phyloP scores from a whole-genome alignment of 2,329 filamentous ascomycete genomes.

The Clarireedia sp. region DNA sequence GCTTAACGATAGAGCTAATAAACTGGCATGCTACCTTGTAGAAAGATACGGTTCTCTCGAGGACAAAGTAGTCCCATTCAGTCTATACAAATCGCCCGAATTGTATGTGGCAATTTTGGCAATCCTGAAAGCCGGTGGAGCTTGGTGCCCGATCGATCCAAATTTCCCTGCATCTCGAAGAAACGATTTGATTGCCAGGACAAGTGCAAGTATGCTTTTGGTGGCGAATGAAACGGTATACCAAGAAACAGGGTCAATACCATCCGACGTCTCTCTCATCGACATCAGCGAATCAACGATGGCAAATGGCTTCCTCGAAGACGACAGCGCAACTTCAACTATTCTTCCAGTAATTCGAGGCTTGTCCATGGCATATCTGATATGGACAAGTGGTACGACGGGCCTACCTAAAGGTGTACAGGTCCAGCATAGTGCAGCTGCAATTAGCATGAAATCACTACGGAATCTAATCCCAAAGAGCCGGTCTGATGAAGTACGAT shows the following conservation, averaged over 20 bases:
- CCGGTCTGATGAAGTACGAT: neutral
- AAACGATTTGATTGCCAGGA: conserved; percentile 1
- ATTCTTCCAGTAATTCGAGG: neutral
- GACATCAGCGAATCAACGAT: neutral
- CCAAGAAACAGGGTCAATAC: neutral
- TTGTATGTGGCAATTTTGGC: conserved; percentile 28
- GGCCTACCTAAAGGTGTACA: conserved; percentile 18
- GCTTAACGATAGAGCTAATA: neutral
- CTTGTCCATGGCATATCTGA: conserved; percentile 13
- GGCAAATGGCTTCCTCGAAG: neutral
- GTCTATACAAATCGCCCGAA: conserved; percentile 22
- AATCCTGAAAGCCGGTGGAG: conserved; percentile 31
- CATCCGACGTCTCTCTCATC: neutral
- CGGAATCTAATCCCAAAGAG: neutral
- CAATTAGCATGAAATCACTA: neutral
- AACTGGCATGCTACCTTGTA: neutral
- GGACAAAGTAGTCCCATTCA: conserved; percentile 1
- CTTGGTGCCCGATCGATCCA: conserved; percentile 31
- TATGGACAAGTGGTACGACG: conserved; percentile 17
- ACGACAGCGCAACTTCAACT: neutral
- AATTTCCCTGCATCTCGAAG: conserved; percentile 13
- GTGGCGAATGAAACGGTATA: neutral
- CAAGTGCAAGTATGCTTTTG: neutral
- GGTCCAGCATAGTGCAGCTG: conserved; percentile 11
- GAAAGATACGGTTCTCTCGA: neutral